These are phyloP conservation scores for Rauvolfia tetraphylla DNA, from an alignment of 257 asterid genomes.

Conservation along the genomic window DNA sequence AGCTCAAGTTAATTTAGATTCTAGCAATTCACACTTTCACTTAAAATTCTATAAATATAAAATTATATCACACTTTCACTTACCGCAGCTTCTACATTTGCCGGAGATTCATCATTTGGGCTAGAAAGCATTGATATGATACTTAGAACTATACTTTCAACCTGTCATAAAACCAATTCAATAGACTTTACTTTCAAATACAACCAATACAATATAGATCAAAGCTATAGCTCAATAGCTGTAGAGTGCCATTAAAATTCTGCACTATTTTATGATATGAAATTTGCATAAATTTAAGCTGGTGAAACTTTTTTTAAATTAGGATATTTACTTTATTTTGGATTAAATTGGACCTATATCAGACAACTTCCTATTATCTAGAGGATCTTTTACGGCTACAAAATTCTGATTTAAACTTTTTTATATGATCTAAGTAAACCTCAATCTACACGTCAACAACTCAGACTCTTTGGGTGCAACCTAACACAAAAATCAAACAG, in stretches of 20 bases:
- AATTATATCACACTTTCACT: constrained; percentile 24
- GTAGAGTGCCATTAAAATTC: background rate
- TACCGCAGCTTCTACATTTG: constrained; percentile 92
- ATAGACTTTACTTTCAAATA: background rate
- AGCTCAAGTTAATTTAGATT: background rate
- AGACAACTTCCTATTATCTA: background rate
- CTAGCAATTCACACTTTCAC: background rate
- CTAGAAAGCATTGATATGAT: constrained; percentile 33
- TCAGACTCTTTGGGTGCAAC: background rate
- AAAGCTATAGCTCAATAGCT: background rate
- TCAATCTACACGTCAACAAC: background rate
- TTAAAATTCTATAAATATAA: too few relatives aligned
- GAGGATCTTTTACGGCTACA: background rate
- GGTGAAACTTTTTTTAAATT: background rate
- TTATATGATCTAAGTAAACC: background rate
- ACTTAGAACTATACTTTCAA: constrained; percentile 29
- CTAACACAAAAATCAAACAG: background rate
- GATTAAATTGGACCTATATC: background rate
- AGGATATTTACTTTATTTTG: background rate
- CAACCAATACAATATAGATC: background rate
- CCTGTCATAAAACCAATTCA: constrained; percentile 17
- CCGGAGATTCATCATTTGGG: constrained; percentile 19
- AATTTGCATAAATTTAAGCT: background rate
- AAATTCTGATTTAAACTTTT: background rate
- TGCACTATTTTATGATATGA: background rate